Conservation (phyloP, 2,329 filamentous ascomycete genomes). For the Coniochaeta sp. region DNA sequence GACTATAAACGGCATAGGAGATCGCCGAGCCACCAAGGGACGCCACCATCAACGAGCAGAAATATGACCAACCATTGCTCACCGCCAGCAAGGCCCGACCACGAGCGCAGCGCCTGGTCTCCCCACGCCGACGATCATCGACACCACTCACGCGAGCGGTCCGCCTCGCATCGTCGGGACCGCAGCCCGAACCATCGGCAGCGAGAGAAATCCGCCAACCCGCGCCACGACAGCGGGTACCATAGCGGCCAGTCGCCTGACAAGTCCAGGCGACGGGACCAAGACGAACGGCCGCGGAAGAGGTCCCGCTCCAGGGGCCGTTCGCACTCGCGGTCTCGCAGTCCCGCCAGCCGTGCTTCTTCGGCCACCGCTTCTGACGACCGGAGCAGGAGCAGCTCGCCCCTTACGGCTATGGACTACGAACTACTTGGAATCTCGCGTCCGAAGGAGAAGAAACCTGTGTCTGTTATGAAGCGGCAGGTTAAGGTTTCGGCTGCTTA, state of each 20-base stretch:
- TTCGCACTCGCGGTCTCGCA: background rate
- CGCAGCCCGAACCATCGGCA: background rate
- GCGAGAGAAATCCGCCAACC: slow-evolving; percentile 2
- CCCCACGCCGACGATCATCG: slow-evolving; percentile 14
- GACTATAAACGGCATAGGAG: background rate
- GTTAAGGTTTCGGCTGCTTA: slow-evolving; percentile 2
- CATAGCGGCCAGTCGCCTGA: slow-evolving; percentile 18
- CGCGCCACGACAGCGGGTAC: slow-evolving; percentile 20
- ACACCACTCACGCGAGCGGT: background rate
- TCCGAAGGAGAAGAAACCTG: background rate
- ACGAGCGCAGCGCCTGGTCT: slow-evolving; percentile 13
- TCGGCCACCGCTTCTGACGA: background rate
- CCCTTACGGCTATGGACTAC: slow-evolving; percentile 1
- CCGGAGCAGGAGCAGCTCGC: slow-evolving; percentile 3
- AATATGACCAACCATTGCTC: background rate
- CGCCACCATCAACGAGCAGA: background rate
- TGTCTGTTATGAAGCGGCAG: background rate
- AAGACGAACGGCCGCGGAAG: background rate
- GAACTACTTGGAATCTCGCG: background rate
- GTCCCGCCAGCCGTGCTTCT: background rate
- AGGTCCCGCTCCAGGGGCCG: slow-evolving; percentile 4
- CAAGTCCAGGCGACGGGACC: slow-evolving; percentile 1
- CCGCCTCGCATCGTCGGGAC: background rate
- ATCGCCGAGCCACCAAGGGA: background rate
- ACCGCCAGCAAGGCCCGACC: background rate